Percentiles rank a stretch among this genome's conserved stretches.
Conservation (phyloP, 1,284 basidiomycete species). For the Pisolithus thermaeus region DNA sequence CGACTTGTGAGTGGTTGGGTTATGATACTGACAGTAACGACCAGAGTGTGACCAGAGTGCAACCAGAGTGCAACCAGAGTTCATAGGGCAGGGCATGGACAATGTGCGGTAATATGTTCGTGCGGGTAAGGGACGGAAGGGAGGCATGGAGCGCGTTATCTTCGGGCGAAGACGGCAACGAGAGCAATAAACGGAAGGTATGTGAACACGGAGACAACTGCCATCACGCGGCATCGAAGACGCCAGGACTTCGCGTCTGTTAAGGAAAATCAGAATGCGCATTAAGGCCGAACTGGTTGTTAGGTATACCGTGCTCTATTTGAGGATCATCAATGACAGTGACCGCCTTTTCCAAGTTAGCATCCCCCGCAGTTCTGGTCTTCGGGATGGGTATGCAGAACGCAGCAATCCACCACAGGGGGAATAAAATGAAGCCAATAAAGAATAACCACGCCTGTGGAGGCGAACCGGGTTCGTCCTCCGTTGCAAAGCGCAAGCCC, state of each 20-base stretch:
- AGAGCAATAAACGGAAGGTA: slow-evolving; percentile 73
- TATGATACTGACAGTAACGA: slow-evolving; percentile 11
- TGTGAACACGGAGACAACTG: slow-evolving; percentile 59
- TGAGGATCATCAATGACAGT: slow-evolving; percentile 68
- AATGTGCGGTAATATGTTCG: slow-evolving; percentile 5
- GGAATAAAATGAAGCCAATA: slow-evolving; percentile 65
- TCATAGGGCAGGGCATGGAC: slow-evolving; percentile 18
- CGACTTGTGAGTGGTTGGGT: slow-evolving; percentile 6
- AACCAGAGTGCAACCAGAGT: slow-evolving; percentile 18
- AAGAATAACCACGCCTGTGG: slow-evolving; percentile 73
- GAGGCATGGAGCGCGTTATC: slow-evolving; percentile 15
- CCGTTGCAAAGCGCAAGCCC: slow-evolving; percentile 44
- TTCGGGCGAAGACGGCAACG: slow-evolving; percentile 56
- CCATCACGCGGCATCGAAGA: slow-evolving; percentile 65
- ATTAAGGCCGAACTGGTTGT: slow-evolving; percentile 2
- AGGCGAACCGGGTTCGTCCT: slow-evolving; percentile 58
- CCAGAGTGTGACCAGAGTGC: slow-evolving; percentile 13
- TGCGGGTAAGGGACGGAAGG: not conserved
- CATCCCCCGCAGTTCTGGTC: slow-evolving; percentile 55
- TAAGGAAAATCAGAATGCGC: slow-evolving; percentile 7
- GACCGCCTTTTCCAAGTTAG: slow-evolving; percentile 62
- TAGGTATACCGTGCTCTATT: slow-evolving; percentile 60
- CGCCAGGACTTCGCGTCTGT: slow-evolving; percentile 69
- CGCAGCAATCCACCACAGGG: slow-evolving; percentile 70
- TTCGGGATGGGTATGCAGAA: slow-evolving; percentile 49